Evolutionary conservation across 2,329 filamentous ascomycete species (phyloP).

Genomic region (Neonectria coccinea): DNA sequence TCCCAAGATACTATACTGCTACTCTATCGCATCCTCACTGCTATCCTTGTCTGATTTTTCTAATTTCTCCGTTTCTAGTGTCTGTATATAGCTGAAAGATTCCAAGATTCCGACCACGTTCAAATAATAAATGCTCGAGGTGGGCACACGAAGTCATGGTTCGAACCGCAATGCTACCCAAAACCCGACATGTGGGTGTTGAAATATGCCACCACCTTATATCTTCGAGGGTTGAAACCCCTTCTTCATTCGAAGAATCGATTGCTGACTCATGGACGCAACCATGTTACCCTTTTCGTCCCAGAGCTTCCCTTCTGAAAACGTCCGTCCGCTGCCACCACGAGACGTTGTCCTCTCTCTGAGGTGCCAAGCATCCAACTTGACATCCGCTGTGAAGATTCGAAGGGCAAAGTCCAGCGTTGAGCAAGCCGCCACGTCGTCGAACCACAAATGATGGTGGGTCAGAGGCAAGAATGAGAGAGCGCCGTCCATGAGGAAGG

Average conservation of each 20-base stretch:
- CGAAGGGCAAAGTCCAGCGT: constrained; percentile 64
- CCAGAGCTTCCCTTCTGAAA: constrained; percentile 58
- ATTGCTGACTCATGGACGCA: constrained; percentile 62
- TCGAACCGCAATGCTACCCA: too few species aligned
- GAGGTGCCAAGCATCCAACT: constrained; percentile 58
- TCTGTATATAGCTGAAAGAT: too few species aligned
- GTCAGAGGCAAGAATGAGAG: constrained; percentile 58
- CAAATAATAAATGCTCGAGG: too few species aligned
- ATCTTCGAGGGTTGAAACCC: constrained; percentile 27
- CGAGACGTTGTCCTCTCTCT: constrained; percentile 54
- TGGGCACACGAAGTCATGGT: too few species aligned
- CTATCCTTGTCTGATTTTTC: too few species aligned
- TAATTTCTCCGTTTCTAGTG: too few species aligned
- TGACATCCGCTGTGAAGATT: constrained; percentile 53
- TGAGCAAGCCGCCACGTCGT: constrained; percentile 58
- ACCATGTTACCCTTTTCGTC: constrained; percentile 58
- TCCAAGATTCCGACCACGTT: too few species aligned
- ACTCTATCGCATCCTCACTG: too few species aligned
- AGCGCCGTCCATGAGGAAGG: constrained; percentile 59
- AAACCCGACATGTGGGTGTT: neutral
- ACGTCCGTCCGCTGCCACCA: constrained; percentile 57
- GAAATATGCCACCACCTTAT: neutral
- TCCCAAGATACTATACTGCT: too few species aligned
- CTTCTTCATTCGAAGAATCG: constrained; percentile 46
- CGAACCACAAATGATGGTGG: constrained; percentile 56